These are phyloP conservation scores for Dicorynia guianensis DNA, from an alignment of 306 rosid species.

Conservation along the genomic window DNA sequence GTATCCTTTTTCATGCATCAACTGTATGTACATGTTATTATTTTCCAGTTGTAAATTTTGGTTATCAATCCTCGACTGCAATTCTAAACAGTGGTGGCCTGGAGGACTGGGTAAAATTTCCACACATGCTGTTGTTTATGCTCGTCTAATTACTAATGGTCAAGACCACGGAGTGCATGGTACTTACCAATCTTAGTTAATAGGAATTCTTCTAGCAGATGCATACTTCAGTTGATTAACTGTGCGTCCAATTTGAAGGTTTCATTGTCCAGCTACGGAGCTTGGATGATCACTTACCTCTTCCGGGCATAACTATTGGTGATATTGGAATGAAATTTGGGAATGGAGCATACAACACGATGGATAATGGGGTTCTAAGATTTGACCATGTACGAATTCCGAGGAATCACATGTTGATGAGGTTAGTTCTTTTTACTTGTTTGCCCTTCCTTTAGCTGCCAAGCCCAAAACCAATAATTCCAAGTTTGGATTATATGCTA, in stretches of 20 bases:
- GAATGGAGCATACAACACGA: slow-evolving; percentile 85
- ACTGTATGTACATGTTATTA: background rate
- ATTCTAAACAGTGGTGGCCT: slow-evolving; percentile 95
- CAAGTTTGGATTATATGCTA: slow-evolving; percentile 13
- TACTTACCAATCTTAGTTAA: slow-evolving; percentile 44
- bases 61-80: slow-evolving; percentile 30
- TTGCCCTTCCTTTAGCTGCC: slow-evolving; percentile 15
- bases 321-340: slow-evolving; percentile 97
- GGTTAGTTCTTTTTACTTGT: slow-evolving; percentile 52
- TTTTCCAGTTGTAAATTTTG: background rate
- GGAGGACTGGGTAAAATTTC: slow-evolving; percentile 97
- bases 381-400: slow-evolving; percentile 90
- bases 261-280: slow-evolving; percentile 95
- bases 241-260: slow-evolving; percentile 58
- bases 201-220: slow-evolving; percentile 19
- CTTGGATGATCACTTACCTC: slow-evolving; percentile 91
- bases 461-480: background rate
- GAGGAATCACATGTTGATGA: slow-evolving; percentile 94
- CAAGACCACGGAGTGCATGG: slow-evolving; percentile 87
- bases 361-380: slow-evolving; percentile 91
- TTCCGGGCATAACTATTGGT: slow-evolving; percentile 86
- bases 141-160: slow-evolving; percentile 82
- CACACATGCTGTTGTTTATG: slow-evolving; percentile 85
- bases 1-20: background rate
- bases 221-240: slow-evolving; percentile 26